phyloP scores from a whole-genome alignment of 2,329 filamentous ascomycete genomes.

The Epichloe glyceriae region DNA sequence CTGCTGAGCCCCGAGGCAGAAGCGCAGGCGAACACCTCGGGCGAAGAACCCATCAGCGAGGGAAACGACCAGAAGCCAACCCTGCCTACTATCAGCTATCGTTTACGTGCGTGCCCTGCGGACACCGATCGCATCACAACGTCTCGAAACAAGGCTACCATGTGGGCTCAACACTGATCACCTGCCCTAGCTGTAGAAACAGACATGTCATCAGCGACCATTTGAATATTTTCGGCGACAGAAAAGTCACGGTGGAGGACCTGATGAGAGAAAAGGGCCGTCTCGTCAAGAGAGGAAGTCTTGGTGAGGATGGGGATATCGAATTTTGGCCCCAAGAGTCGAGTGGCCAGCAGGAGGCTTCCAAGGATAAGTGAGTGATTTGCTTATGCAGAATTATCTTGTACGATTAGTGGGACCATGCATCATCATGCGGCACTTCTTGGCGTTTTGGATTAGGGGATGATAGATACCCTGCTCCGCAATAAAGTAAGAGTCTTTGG shows the following conservation, averaged over 20 bases:
- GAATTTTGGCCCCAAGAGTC: slow-evolving; percentile 78
- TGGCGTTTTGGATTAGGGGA: neutral
- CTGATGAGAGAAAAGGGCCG: slow-evolving; percentile 64
- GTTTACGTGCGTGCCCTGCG: slow-evolving; percentile 87
- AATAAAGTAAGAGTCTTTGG: neutral
- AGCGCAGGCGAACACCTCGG: slow-evolving; percentile 3
- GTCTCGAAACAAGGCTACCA: slow-evolving; percentile 95
- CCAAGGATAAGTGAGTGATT: neutral
- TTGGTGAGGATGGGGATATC: slow-evolving; percentile 70
- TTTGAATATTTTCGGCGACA: slow-evolving; percentile 63
- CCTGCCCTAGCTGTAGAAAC: slow-evolving; percentile 75
- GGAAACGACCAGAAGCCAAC: slow-evolving; percentile 16
- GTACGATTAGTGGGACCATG: neutral
- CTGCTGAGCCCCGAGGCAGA: slow-evolving; percentile 3
- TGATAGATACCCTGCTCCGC: neutral
- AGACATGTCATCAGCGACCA: slow-evolving; percentile 90
- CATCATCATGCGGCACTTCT: neutral
- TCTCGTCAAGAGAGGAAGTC: slow-evolving; percentile 55
- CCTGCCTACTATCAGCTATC: slow-evolving; percentile 71
- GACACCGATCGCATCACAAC: slow-evolving; percentile 64
- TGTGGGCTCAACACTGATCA: slow-evolving; percentile 74
- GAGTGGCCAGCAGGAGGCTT: slow-evolving; percentile 4
- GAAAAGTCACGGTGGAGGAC: slow-evolving; percentile 59
- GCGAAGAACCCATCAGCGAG: slow-evolving; percentile 15
- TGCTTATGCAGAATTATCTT: neutral